These are phyloP conservation scores for Blumeriella jaapii DNA, from an alignment of 2,329 filamentous ascomycete genomes.

Conservation along the genomic window DNA sequence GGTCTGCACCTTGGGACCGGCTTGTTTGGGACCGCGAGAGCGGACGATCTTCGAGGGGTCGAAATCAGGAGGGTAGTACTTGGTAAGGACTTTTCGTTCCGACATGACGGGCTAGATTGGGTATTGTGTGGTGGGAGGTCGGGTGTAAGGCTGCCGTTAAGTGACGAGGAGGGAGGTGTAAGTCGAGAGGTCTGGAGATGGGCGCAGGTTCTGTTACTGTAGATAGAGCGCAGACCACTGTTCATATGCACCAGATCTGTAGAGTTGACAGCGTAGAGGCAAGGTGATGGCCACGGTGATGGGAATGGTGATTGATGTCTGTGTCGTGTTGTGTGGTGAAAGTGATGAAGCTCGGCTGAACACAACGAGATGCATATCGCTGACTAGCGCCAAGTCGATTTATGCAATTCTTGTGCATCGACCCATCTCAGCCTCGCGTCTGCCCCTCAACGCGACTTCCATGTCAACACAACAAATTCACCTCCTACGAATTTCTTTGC, in stretches of 20 bases:
- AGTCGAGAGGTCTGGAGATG: no score
- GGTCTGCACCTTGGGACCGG: slow-evolving; percentile 70
- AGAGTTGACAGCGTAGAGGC: no score
- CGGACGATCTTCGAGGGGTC: slow-evolving; percentile 73
- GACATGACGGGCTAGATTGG: slow-evolving; percentile 46
- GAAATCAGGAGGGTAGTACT: slow-evolving; percentile 66
- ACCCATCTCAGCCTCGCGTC: slow-evolving; percentile 15
- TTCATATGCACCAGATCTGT: no score
- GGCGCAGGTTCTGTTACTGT: no score
- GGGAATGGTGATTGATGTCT: no score
- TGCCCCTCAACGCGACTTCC: slow-evolving; percentile 13
- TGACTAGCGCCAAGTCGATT: background rate
- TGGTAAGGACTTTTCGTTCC: slow-evolving; percentile 68
- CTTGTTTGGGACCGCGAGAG: slow-evolving; percentile 55
- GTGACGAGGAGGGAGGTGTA: background rate
- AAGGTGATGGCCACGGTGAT: no score
- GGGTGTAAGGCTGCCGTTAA: background rate
- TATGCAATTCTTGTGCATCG: slow-evolving; percentile 3
- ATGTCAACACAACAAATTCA: background rate
- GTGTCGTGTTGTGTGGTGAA: no score
- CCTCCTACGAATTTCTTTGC: no score
- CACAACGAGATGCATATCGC: no score
- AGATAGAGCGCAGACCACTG: no score
- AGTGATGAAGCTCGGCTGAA: background rate
- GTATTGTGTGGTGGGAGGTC: background rate